Conservation (phyloP, 2,329 filamentous ascomycete species). For the Trichoderma brevicompactum region DNA sequence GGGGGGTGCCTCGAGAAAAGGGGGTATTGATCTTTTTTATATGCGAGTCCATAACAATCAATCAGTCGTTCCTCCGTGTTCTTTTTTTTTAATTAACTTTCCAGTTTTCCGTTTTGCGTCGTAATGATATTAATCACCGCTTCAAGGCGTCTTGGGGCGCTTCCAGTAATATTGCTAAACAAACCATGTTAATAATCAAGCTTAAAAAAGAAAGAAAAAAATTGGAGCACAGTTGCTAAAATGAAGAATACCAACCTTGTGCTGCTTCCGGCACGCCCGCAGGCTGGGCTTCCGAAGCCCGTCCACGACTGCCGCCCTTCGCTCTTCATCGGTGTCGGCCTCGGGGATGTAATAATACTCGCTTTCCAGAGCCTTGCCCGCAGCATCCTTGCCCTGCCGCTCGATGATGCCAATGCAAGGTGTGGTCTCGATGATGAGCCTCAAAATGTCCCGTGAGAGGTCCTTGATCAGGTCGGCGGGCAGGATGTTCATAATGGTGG, state of each 20-base stretch:
- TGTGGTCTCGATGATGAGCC: constrained; percentile 72
- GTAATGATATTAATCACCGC: neutral
- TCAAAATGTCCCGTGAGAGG: constrained; percentile 67
- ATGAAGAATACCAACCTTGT: constrained; percentile 74
- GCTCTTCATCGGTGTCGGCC: constrained; percentile 76
- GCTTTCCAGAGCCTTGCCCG: constrained; percentile 89
- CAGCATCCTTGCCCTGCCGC: constrained; percentile 92
- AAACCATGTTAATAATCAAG: constrained; percentile 32
- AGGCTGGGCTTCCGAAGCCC: constrained; percentile 87
- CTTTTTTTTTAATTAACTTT: neutral
- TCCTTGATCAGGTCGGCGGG: constrained; percentile 64
- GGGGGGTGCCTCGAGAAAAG: constrained; percentile 7
- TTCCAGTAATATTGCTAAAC: constrained; percentile 73
- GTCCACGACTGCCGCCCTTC: constrained; percentile 81
- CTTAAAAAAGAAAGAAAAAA: neutral
- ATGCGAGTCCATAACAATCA: constrained; percentile 25
- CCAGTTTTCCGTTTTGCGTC: constrained; percentile 2
- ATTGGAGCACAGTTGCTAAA: neutral
- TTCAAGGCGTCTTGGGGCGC: constrained; percentile 62
- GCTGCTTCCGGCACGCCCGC: constrained; percentile 88
- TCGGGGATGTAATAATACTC: constrained; percentile 97
- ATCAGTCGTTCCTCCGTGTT: constrained; percentile 24
- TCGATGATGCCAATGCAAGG: constrained; percentile 85
- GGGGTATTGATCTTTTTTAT: constrained; percentile 26
- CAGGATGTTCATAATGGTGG: constrained; percentile 85